These are phyloP conservation scores for Coemansia asiatica DNA, from an alignment of 192 early-diverging fungal species.

Conservation along the genomic window DNA sequence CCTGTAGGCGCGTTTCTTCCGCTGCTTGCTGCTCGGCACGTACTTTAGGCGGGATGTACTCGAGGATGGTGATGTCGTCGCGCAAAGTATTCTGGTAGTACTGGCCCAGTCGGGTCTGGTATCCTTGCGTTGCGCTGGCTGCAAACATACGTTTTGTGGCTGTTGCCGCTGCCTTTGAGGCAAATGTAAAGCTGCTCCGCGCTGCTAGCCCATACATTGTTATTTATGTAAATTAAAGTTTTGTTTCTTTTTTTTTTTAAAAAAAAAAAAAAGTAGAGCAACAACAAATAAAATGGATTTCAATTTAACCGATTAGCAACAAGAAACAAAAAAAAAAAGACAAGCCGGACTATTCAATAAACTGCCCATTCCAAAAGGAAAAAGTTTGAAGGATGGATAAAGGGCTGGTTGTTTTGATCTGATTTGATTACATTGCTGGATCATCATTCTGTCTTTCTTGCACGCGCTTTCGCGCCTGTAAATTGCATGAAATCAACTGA, in stretches of 20 bases:
- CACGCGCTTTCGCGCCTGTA: not conserved
- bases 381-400: not conserved
- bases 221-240: not conserved
- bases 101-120: conserved; percentile 66
- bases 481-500: not conserved
- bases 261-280: conserved; percentile 3
- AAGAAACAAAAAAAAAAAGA: not conserved
- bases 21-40: conserved; percentile 36
- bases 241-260: not conserved
- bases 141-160: conserved; percentile 22
- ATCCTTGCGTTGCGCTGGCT: conserved; percentile 19
- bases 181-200: conserved; percentile 19
- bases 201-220: conserved; percentile 31
- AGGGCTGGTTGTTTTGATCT: not conserved
- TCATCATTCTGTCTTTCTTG: not conserved
- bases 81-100: conserved; percentile 72
- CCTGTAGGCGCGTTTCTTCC: conserved; percentile 34
- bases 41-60: conserved; percentile 66
- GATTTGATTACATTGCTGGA: not conserved
- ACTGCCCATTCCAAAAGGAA: too few species aligned
- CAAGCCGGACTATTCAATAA: too few species aligned
- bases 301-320: too few species aligned
- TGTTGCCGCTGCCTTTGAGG: conserved; percentile 3
- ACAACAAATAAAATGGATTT: not conserved
- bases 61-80: conserved; percentile 73